These are phyloP conservation scores for Linderniella brevidens DNA, from an alignment of 257 asterid genomes.

Conservation along the genomic window DNA sequence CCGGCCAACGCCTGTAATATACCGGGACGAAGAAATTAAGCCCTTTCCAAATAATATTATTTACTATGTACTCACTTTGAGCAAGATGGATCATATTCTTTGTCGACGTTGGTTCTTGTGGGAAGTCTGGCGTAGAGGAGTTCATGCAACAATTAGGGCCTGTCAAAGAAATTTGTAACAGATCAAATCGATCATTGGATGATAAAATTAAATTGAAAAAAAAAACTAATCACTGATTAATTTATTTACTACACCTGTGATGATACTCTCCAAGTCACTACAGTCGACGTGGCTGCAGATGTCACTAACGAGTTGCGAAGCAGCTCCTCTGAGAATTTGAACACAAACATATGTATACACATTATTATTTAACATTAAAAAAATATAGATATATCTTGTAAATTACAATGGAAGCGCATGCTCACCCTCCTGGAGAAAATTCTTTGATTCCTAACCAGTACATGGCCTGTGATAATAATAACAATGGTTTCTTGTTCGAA, in stretches of 20 bases:
- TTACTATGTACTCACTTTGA: constrained; percentile 20
- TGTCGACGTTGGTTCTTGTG: constrained; percentile 31
- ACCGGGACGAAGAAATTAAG: background rate
- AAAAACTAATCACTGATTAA: background rate
- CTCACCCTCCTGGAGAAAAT: background rate
- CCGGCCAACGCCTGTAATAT: background rate
- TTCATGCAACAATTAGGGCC: constrained; percentile 27
- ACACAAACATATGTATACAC: too few relatives aligned
- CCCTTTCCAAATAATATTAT: background rate
- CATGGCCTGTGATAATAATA: background rate
- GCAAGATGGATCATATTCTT: constrained; percentile 30
- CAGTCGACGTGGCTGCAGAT: background rate
- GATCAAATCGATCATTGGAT: background rate
- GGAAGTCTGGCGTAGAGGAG: constrained; percentile 11
- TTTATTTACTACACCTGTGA: constrained; percentile 1
- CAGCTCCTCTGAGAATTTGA: too few relatives aligned
- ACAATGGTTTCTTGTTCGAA: too few relatives aligned
- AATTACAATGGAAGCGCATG: background rate
- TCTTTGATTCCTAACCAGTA: background rate
- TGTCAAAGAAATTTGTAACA: constrained; percentile 1
- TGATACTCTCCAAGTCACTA: background rate
- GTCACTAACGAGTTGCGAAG: too few relatives aligned
- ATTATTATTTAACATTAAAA: too few relatives aligned
- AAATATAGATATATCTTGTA: background rate
- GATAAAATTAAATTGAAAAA: background rate